Base-by-base conservation (phyloP, 306 rosid species). In the Trifolium dubium region DNA sequence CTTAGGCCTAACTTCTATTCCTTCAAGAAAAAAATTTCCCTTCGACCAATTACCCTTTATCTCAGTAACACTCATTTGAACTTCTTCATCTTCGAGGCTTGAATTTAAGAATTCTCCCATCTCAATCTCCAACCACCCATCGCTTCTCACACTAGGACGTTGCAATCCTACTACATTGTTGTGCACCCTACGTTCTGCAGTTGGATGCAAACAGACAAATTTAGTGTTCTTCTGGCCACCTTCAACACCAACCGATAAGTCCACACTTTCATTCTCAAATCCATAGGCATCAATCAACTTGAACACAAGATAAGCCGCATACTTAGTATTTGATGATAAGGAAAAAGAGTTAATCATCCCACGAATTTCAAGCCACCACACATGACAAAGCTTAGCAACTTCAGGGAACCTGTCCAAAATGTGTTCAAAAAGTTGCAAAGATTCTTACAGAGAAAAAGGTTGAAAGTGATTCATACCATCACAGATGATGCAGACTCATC, bases 41-140 rank as follows among this genome's bases (percentile, higher is more conserved):
- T 91, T 91, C 90, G 81, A 79, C 4, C 58, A 13, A 17, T 87
- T 85, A 28, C 77, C 73, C 28, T 3, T 62, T 4, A 53, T 53
- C 81, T 85, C 92, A 3, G 7, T 5, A 47, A 85, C 64, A 56
- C 82, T 77, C 84, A 91, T 77, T 39, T 84, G 84, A 56, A 88
- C 44, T 43, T 85, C 82, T 11, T 85, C 89, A n/a, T 59, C 60
- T 19, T 68, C 85, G 39, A 59, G 67, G 59, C 77, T 78, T 15
- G 80, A 54, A 53, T 63, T 71, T 79, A 82, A 91, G 80, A 91
- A 89, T 63, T 77, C 88, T 11, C 94, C 97, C 71, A 91, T 34
- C 83, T 85, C 88, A 32, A 85, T 72, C 84, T 91, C 94, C 76
- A 79, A 47, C 97, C 97, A 88, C 29, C 88, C 87, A 15, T 91